Conservation (phyloP, 1,284 basidiomycete genomes). For the Puccinia polysora region DNA sequence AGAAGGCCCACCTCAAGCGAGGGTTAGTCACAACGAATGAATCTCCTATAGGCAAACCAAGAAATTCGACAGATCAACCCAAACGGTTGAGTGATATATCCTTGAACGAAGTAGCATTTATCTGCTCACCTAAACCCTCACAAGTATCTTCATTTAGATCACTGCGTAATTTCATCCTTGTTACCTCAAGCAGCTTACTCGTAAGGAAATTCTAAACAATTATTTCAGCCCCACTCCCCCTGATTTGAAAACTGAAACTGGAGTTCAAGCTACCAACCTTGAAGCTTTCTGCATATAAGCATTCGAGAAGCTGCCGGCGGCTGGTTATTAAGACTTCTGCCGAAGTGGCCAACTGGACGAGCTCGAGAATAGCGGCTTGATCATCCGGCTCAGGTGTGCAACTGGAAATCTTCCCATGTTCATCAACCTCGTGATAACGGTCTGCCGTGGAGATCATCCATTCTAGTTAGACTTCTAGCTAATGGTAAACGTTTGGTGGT, state of each 20-base stretch:
- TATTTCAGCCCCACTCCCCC: not conserved
- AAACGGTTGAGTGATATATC: not conserved
- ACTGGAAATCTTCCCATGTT: not conserved
- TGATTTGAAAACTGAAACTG: not conserved
- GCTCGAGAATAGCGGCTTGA: conserved; percentile 4
- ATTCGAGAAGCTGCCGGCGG: conserved; percentile 19
- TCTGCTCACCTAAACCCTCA: conserved; percentile 21
- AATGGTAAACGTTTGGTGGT: not conserved
- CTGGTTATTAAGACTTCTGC: conserved; percentile 14
- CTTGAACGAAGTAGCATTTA: not conserved
- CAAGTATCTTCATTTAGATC: conserved; percentile 23
- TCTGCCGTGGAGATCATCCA: not conserved
- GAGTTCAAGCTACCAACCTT: conserved; percentile 13
- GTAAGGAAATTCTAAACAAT: conserved; percentile 23
- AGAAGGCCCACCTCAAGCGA: conserved; percentile 11
- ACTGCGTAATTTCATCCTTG: conserved; percentile 23
- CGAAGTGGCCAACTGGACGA: not conserved
- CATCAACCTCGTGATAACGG: not conserved
- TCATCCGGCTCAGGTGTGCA: not conserved
- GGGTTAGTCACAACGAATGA: conserved; percentile 30
- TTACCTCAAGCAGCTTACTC: conserved; percentile 25
- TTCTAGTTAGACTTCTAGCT: not conserved
- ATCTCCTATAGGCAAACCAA: not conserved
- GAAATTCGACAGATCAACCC: not conserved
- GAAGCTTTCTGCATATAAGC: conserved; percentile 30